These are phyloP conservation scores for Picochlorum sp. DNA, from an alignment of 139 green algal species.

Conservation along the genomic window DNA sequence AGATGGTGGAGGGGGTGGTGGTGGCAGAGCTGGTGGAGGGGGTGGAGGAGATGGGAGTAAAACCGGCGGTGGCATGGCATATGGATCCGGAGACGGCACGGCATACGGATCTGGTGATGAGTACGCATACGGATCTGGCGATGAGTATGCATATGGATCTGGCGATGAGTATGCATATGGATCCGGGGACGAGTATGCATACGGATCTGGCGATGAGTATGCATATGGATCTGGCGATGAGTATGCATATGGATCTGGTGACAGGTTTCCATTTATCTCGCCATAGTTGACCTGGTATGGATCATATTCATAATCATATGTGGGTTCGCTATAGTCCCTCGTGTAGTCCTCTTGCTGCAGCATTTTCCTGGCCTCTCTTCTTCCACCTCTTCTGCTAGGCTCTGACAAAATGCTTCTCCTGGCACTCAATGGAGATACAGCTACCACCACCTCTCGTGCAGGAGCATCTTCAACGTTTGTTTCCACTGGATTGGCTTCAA, in stretches of 20 bases:
- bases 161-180: not conserved
- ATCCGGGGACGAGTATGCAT: not conserved
- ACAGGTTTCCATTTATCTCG: not conserved
- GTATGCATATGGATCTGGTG: not conserved
- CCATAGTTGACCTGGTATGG: conserved; percentile 3
- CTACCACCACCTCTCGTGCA: not conserved
- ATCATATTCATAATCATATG: conserved; percentile 4
- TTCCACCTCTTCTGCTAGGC: too few species aligned
- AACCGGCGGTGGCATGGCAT: not conserved
- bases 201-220: not conserved
- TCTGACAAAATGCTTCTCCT: too few species aligned
- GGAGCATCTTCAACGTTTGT: not conserved
- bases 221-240: not conserved
- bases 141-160: not conserved
- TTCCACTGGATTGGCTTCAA: not conserved
- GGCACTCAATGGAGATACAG: too few species aligned
- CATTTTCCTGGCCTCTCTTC: too few species aligned
- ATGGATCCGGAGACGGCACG: not conserved
- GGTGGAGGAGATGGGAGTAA: conserved; percentile 1
- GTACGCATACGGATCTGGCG: not conserved
- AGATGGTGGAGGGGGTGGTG: not conserved
- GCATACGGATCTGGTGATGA: not conserved
- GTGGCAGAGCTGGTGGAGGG: not conserved
- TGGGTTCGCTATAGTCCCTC: not conserved
- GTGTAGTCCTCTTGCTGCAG: not conserved